Conservation (phyloP, 164 flowering plant genomes). For the Vitis vinifera region DNA sequence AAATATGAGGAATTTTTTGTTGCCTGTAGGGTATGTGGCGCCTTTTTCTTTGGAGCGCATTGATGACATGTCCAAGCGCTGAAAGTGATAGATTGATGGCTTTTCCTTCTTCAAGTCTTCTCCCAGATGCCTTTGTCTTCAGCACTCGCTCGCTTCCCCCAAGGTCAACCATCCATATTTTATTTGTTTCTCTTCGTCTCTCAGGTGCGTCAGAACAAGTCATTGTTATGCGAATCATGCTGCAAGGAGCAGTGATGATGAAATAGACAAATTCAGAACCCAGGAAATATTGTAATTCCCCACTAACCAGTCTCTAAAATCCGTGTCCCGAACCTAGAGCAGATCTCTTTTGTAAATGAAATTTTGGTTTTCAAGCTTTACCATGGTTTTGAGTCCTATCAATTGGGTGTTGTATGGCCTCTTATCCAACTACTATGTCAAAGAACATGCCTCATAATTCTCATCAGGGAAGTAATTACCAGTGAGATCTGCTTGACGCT, state of each 20-base stretch:
- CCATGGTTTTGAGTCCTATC: too few species aligned
- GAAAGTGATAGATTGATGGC: slow-evolving; percentile 74
- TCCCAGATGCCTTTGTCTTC: slow-evolving; percentile 62
- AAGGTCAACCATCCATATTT: slow-evolving; percentile 72
- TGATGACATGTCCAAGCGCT: slow-evolving; percentile 72
- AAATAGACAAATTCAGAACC: slow-evolving; percentile 4
- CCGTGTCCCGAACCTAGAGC: too few species aligned
- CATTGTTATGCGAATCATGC: slow-evolving; percentile 58
- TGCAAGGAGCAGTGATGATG: slow-evolving; percentile 18
- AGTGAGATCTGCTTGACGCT: slow-evolving; percentile 70
- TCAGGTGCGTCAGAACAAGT: slow-evolving; percentile 42
- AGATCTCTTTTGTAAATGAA: too few species aligned
- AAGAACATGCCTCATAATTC: not conserved
- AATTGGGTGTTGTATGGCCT: too few species aligned
- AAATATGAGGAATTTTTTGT: not conserved
- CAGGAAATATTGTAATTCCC: not conserved
- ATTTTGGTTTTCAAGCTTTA: too few species aligned
- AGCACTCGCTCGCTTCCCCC: slow-evolving; percentile 77
- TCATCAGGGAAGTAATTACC: slow-evolving; percentile 34
- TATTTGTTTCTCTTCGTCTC: slow-evolving; percentile 50
- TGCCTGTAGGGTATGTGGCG: slow-evolving; percentile 68
- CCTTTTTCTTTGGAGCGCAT: slow-evolving; percentile 55
- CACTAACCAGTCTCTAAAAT: not conserved
- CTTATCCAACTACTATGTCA: not conserved
- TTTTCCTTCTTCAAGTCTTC: slow-evolving; percentile 71